phyloP scores from a whole-genome alignment of 768 basidiomycete genomes.

The Amanita exitialis region DNA sequence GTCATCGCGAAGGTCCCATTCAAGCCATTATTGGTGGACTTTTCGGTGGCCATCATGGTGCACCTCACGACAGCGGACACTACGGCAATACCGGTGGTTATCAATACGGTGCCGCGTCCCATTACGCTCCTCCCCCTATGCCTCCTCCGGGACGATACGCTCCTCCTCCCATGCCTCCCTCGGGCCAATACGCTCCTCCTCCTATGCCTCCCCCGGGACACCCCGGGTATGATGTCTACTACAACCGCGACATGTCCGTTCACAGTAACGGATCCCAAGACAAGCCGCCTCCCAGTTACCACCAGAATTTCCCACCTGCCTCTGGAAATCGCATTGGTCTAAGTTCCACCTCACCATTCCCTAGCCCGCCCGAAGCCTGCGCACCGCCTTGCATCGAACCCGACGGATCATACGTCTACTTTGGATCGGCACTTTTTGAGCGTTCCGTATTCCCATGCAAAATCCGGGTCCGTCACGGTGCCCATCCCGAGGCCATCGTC shows the following conservation, averaged over 20 bases:
- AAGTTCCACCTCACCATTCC: constrained; percentile 36
- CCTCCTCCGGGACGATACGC: neutral
- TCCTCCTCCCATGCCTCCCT: neutral
- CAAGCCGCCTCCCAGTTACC: too few relatives aligned
- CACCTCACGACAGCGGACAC: neutral
- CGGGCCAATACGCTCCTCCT: neutral
- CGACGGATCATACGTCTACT: constrained; percentile 53
- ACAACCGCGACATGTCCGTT: too few relatives aligned
- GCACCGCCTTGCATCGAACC: constrained; percentile 45
- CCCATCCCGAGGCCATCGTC: constrained; percentile 32
- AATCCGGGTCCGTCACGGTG: constrained; percentile 49
- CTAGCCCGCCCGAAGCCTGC: constrained; percentile 30
- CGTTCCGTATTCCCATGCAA: constrained; percentile 78
- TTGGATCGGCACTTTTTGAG: constrained; percentile 65
- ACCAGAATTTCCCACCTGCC: constrained; percentile 27
- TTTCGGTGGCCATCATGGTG: neutral
- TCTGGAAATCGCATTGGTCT: constrained; percentile 58
- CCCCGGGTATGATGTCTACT: too few relatives aligned
- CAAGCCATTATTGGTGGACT: neutral
- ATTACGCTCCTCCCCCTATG: neutral
- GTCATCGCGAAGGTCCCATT: neutral
- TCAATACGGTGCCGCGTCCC: neutral
- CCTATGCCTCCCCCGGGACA: constrained; percentile 37
- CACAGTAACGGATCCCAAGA: too few relatives aligned
- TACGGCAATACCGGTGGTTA: neutral